These are phyloP conservation scores for Dactylonectria macrodidyma DNA, from an alignment of 2,329 filamentous ascomycete species.

Conservation along the genomic window DNA sequence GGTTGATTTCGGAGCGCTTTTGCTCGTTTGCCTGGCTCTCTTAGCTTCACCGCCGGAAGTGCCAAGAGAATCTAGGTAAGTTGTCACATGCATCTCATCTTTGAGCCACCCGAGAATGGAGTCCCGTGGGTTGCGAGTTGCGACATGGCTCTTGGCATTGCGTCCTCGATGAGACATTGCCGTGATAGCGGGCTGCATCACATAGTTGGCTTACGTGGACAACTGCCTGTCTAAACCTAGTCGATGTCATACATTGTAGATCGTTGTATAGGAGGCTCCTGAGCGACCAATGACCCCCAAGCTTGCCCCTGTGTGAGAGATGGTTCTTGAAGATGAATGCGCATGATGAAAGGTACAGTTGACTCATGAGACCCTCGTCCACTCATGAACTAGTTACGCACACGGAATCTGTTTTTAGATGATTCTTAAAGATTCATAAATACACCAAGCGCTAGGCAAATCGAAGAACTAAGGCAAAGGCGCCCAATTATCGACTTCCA, in stretches of 20 bases:
- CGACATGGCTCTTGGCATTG: background rate
- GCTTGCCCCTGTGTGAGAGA: too few species aligned
- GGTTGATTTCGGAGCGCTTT: conserved; percentile 9
- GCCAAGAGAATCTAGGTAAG: background rate
- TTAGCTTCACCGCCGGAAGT: conserved; percentile 14
- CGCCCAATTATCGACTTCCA: too few species aligned
- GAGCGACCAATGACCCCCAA: too few species aligned
- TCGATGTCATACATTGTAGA: background rate
- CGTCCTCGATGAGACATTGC: background rate
- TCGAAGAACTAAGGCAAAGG: too few species aligned
- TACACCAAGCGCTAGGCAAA: too few species aligned
- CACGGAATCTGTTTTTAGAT: too few species aligned
- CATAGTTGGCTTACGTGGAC: background rate
- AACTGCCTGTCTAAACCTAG: background rate
- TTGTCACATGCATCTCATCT: conserved; percentile 5
- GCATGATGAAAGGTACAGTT: too few species aligned
- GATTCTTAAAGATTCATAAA: too few species aligned
- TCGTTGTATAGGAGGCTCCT: background rate
- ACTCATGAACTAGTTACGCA: too few species aligned
- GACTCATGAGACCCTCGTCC: too few species aligned
- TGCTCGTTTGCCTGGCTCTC: conserved; percentile 4
- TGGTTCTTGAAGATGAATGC: too few species aligned
- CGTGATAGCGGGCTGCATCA: background rate
- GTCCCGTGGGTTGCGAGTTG: background rate
- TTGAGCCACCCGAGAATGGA: background rate